phyloP scores from a whole-genome alignment of 768 basidiomycete species.

The Lenzites betulinus region DNA sequence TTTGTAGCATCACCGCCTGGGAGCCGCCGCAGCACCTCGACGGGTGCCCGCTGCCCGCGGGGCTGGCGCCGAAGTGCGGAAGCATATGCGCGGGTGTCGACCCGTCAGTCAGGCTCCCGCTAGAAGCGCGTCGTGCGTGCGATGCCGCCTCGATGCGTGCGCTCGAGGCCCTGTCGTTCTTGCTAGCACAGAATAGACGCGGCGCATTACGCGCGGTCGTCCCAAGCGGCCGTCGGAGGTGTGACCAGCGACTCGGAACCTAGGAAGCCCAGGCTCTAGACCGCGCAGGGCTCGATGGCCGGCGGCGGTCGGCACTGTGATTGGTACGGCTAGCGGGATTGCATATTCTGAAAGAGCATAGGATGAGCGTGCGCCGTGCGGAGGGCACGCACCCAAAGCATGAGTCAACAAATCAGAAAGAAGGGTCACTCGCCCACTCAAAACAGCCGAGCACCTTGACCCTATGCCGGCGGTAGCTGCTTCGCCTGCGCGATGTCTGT shows the following conservation, averaged over 20 bases:
- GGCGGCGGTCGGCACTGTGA: background rate
- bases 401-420: background rate
- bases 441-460: background rate
- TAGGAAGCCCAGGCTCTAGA: background rate
- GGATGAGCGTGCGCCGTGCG: slow-evolving; percentile 6
- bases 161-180: background rate
- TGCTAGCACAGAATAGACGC: background rate
- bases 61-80: background rate
- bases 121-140: slow-evolving; percentile 10
- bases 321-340: slow-evolving; percentile 2
- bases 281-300: background rate
- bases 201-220: background rate
- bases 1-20: slow-evolving; percentile 5
- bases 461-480: background rate
- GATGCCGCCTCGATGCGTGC: background rate
- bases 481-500: background rate
- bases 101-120: slow-evolving; percentile 8
- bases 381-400: slow-evolving; percentile 2
- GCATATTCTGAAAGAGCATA: slow-evolving; percentile 6
- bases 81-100: background rate
- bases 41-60: background rate
- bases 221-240: background rate
- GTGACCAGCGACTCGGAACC: slow-evolving; percentile 1
- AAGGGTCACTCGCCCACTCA: background rate
- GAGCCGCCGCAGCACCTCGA: slow-evolving; percentile 10